phyloP scores from a whole-genome alignment of 257 asterid genomes.

The Nicotiana attenuata region DNA sequence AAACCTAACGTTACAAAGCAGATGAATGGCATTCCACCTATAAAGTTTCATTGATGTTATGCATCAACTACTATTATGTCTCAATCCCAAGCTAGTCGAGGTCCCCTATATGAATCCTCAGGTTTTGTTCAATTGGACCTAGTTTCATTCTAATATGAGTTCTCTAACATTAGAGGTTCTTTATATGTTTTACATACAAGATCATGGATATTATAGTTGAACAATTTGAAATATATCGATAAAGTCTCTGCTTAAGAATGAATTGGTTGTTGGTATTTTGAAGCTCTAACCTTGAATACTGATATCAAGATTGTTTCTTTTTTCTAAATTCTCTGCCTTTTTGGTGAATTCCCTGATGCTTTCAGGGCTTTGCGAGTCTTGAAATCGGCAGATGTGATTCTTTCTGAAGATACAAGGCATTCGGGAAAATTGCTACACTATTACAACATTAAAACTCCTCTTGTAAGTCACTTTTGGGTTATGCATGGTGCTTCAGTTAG shows the following conservation, averaged over 20 bases:
- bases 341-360: constrained; percentile 11
- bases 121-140: background rate
- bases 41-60: background rate
- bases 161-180: background rate
- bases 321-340: background rate
- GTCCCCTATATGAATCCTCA: background rate
- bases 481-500: background rate
- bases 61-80: background rate
- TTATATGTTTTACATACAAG: background rate
- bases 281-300: background rate
- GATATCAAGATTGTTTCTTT: background rate
- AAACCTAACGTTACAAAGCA: background rate
- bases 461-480: constrained; percentile 46
- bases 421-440: constrained; percentile 83
- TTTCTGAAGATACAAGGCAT: constrained; percentile 93
- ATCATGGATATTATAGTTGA: background rate
- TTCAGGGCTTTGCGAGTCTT: constrained; percentile 77
- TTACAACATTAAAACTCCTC: constrained; percentile 81
- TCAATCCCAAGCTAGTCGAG: background rate
- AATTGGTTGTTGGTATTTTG: background rate
- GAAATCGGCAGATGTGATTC: constrained; percentile 80
- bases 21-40: background rate
- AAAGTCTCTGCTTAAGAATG: background rate
- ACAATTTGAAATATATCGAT: background rate
- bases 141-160: background rate